phyloP scores from a whole-genome alignment of 768 basidiomycete genomes.

The Pleurotus platypus region DNA sequence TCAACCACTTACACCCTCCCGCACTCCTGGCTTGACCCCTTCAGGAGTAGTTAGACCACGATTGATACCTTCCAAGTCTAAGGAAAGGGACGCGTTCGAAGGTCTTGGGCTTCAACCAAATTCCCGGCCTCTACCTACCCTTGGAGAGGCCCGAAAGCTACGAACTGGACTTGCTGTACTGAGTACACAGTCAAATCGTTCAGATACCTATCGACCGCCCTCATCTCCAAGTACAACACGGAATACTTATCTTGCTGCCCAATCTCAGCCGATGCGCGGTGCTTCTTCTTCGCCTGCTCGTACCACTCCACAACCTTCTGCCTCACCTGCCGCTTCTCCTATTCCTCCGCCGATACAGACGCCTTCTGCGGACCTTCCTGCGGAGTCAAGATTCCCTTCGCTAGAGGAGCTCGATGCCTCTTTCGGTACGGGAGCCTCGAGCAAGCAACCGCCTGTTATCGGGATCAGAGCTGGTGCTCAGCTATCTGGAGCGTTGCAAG shows the following conservation, averaged over 20 bases:
- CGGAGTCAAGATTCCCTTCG: slow-evolving; percentile 81
- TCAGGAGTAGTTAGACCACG: slow-evolving; percentile 7
- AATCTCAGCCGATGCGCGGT: slow-evolving; percentile 14
- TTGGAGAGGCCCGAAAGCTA: slow-evolving; percentile 72
- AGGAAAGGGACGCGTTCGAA: slow-evolving; percentile 75
- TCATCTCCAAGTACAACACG: slow-evolving; percentile 7
- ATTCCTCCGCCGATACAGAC: slow-evolving; percentile 25
- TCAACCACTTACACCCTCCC: slow-evolving; percentile 24
- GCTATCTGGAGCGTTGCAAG: slow-evolving; percentile 4
- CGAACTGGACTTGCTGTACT: slow-evolving; percentile 67
- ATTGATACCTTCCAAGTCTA: slow-evolving; percentile 5
- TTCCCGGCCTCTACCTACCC: slow-evolving; percentile 54
- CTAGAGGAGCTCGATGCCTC: slow-evolving; percentile 77
- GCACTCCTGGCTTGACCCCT: slow-evolving; percentile 15
- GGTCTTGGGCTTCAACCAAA: slow-evolving; percentile 57
- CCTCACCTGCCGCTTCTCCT: slow-evolving; percentile 9
- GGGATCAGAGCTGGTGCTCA: slow-evolving; percentile 2
- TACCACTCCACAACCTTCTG: not conserved
- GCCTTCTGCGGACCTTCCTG: slow-evolving; percentile 35
- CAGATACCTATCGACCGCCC: slow-evolving; percentile 9
- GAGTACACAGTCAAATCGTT: slow-evolving; percentile 24
- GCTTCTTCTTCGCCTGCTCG: slow-evolving; percentile 12
- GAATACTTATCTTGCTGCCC: not conserved
- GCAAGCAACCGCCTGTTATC: slow-evolving; percentile 6
- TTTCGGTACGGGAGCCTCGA: slow-evolving; percentile 27